Conservation (phyloP, 2,329 filamentous ascomycete species). For the Sporothrix mexicana region DNA sequence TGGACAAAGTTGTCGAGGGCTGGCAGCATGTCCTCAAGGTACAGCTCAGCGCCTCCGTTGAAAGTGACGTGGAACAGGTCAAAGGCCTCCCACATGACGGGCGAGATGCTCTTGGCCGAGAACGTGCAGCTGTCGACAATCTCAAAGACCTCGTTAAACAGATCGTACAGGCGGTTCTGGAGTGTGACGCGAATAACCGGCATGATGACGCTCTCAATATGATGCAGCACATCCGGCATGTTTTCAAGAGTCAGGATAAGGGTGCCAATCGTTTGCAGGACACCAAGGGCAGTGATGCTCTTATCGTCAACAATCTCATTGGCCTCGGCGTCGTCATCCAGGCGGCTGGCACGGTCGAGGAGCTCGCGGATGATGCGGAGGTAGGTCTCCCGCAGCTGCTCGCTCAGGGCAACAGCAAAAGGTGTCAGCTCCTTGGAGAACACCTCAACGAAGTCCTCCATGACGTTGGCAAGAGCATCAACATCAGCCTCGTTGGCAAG, state of each 20-base stretch:
- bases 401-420: conserved; percentile 93
- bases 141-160: conserved; percentile 98
- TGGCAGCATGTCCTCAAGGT: conserved; percentile 98
- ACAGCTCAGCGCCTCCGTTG: conserved; percentile 94
- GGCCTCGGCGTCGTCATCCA: conserved; percentile 77
- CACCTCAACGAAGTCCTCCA: conserved; percentile 99
- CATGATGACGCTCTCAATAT: conserved; percentile 95
- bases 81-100: conserved; percentile 98
- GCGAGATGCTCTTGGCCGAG: conserved; percentile 91
- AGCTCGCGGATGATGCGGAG: conserved; percentile 91
- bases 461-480: conserved; percentile 94
- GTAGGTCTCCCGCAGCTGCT: conserved; percentile 95
- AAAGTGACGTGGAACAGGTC: conserved; percentile 96
- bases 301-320: conserved; percentile 97
- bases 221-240: conserved; percentile 91
- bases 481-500: conserved; percentile 98
- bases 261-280: conserved; percentile 96
- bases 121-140: conserved; percentile 99
- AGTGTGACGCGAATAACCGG: conserved; percentile 95
- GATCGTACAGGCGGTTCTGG: conserved; percentile 96
- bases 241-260: conserved; percentile 96
- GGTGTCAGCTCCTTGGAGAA: conserved; percentile 97
- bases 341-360: conserved; percentile 82
- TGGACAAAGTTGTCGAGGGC: conserved; percentile 97
- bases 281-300: conserved; percentile 95